phyloP scores from a whole-genome alignment of 176 grass and related monocot genomes.

The Themeda triandra region DNA sequence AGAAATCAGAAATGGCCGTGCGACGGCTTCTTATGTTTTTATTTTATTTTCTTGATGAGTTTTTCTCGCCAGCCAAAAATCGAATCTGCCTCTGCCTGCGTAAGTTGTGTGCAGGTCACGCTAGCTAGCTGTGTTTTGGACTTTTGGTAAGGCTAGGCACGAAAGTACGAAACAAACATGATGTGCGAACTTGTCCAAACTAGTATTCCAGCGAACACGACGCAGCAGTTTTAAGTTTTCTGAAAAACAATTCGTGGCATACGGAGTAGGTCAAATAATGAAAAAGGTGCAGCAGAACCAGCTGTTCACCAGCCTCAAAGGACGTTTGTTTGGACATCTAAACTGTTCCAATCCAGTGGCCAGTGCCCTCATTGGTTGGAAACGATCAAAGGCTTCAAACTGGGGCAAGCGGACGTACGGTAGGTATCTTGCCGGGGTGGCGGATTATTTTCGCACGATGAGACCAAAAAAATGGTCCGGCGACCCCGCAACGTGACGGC shows the following conservation, averaged over 20 bases:
- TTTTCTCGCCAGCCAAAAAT: too few species aligned
- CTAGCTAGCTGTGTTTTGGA: not conserved
- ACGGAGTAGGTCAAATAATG: not conserved
- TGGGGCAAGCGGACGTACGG: not conserved
- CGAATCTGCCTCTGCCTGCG: not conserved
- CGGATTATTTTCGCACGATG: not conserved
- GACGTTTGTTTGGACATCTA: not conserved
- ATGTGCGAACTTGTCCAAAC: not conserved
- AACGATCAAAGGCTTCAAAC: not conserved
- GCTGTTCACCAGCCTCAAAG: constrained; percentile 16
- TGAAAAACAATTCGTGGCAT: not conserved
- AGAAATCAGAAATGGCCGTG: not conserved
- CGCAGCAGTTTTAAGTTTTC: not conserved
- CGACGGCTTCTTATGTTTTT: not conserved
- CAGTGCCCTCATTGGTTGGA: not conserved
- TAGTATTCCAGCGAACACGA: not conserved
- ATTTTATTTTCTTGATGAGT: not conserved
- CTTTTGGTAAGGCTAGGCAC: constrained; percentile 1
- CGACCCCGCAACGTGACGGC: too few species aligned
- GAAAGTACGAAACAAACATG: constrained; percentile 2
- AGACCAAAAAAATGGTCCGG: too few species aligned
- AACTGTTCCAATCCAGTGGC: too few species aligned
- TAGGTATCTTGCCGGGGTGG: not conserved
- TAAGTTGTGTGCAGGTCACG: not conserved
- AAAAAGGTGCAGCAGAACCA: not conserved